These are phyloP conservation scores for Quercus lobata DNA, from an alignment of 331 rosid genomes.

Conservation along the genomic window DNA sequence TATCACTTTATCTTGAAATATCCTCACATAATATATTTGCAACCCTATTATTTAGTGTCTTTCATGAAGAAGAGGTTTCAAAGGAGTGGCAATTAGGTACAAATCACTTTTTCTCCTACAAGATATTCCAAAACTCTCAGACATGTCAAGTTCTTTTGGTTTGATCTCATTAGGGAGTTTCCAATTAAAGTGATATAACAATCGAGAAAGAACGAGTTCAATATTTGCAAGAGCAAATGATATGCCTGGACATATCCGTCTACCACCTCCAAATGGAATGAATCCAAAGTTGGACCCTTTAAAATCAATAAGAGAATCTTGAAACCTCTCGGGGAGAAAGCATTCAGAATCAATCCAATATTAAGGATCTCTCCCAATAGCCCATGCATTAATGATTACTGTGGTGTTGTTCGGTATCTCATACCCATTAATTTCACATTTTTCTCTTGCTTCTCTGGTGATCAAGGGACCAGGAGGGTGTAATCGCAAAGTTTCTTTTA, in stretches of 20 bases:
- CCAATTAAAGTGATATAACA: conserved; percentile 8
- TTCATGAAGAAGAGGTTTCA: background rate
- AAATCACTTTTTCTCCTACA: background rate
- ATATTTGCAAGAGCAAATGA: background rate
- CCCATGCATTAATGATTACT: background rate
- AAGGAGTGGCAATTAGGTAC: conserved; percentile 2
- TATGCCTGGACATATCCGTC: conserved; percentile 6
- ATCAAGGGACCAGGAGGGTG: background rate
- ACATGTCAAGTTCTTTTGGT: conserved; percentile 1
- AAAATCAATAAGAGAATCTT: background rate
- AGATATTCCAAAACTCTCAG: background rate
- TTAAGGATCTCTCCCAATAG: background rate
- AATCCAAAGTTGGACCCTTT: background rate
- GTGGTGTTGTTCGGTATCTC: background rate
- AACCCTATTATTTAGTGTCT: background rate
- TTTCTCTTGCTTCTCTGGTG: background rate
- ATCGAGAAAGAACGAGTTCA: background rate
- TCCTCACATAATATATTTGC: no score
- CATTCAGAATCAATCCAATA: background rate
- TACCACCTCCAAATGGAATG: background rate
- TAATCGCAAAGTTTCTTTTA: conserved; percentile 1
- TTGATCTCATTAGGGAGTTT: conserved; percentile 6
- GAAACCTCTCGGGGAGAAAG: background rate
- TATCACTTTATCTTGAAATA: no score
- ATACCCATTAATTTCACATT: background rate